These are phyloP conservation scores for Pleodorina starrii DNA, from an alignment of 139 green algal genomes.

Conservation along the genomic window DNA sequence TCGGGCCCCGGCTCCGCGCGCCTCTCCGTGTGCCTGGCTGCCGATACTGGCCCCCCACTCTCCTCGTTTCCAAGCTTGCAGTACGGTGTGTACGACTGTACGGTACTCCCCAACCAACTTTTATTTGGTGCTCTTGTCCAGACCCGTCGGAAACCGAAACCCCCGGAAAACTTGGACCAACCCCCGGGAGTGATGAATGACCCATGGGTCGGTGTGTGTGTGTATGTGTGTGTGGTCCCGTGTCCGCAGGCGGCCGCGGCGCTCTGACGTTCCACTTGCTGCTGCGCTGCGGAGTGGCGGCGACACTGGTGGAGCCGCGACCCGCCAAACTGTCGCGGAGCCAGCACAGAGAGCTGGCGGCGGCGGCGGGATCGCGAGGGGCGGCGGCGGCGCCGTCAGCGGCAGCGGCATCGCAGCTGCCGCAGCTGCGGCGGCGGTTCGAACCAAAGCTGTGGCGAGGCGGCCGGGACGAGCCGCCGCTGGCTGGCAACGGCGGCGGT, in stretches of 20 bases:
- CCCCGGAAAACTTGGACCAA: too few species aligned
- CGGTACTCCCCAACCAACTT: too few species aligned
- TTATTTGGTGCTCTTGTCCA: too few species aligned
- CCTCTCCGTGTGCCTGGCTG: too few species aligned
- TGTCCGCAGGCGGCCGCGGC: slow-evolving; percentile 62
- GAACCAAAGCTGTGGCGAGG: not conserved
- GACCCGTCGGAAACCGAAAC: too few species aligned
- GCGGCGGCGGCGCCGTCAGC: not conserved
- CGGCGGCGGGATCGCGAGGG: not conserved
- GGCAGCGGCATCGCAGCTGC: not conserved
- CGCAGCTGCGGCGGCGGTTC: slow-evolving; percentile 44
- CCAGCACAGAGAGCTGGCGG: slow-evolving; percentile 31
- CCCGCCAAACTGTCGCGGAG: slow-evolving; percentile 64
- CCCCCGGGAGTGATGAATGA: too few species aligned
- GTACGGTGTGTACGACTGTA: too few species aligned
- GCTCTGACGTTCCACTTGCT: slow-evolving; percentile 76
- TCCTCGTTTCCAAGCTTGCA: too few species aligned
- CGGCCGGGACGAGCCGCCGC: not conserved
- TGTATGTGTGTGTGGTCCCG: too few species aligned
- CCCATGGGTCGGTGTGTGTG: too few species aligned
- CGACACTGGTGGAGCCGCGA: slow-evolving; percentile 80
- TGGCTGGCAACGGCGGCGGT: not conserved
- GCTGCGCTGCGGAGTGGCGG: slow-evolving; percentile 50
- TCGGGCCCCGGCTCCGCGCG: too few species aligned
- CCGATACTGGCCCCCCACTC: too few species aligned